Conservation (phyloP, 192 early-diverging fungal species). For the Entomortierella parvispora region DNA sequence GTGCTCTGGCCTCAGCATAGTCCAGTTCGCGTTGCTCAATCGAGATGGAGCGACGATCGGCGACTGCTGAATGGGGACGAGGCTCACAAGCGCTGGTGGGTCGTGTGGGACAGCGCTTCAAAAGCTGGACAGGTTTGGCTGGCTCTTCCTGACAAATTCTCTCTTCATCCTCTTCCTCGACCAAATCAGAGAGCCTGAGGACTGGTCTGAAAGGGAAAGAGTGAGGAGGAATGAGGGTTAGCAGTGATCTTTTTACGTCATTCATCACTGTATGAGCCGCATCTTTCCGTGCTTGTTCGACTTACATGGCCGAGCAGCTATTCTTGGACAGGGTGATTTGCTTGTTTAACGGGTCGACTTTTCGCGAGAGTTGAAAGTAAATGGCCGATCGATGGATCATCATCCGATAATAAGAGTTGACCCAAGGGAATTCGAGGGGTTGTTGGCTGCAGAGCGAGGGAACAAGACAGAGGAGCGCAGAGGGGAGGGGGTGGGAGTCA, state of each 20-base stretch:
- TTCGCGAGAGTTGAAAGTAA: slow-evolving; percentile 69
- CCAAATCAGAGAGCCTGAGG: slow-evolving; percentile 57
- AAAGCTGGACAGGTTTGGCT: slow-evolving; percentile 54
- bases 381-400: slow-evolving; percentile 74
- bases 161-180: slow-evolving; percentile 53
- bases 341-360: slow-evolving; percentile 59
- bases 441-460: slow-evolving; percentile 48
- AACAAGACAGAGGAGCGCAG: not conserved
- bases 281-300: not conserved
- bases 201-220: slow-evolving; percentile 23
- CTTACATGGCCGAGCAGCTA: slow-evolving; percentile 65
- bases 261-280: not conserved
- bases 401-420: slow-evolving; percentile 81
- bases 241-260: not conserved
- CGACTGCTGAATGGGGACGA: slow-evolving; percentile 20
- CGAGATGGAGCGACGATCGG: slow-evolving; percentile 54
- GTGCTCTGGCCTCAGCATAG: slow-evolving; percentile 75
- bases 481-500: not conserved
- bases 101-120: slow-evolving; percentile 44
- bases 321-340: slow-evolving; percentile 66
- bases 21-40: slow-evolving; percentile 71
- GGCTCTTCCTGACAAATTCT: not conserved
- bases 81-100: slow-evolving; percentile 19
- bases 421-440: slow-evolving; percentile 64
- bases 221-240: not conserved